Evolutionary conservation across 108 stramenopile species (phyloP).

Genomic region (Epipyxis sp.): DNA sequence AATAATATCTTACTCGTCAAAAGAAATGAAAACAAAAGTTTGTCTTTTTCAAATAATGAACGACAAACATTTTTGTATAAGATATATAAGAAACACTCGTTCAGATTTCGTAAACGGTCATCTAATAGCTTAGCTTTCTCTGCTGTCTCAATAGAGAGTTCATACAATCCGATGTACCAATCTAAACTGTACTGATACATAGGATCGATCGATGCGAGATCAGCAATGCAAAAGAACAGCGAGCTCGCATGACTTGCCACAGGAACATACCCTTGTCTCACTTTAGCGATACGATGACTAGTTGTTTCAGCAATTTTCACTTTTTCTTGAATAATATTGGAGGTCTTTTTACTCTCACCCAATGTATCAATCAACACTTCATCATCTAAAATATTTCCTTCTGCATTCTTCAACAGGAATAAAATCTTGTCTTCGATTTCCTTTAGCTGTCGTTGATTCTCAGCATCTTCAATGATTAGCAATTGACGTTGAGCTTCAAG

Average conservation of each 20-base stretch:
- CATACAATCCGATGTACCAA: constrained; percentile 63
- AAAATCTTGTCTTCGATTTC: constrained; percentile 64
- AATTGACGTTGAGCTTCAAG: constrained; percentile 55
- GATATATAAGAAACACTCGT: constrained; percentile 54
- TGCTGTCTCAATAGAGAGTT: constrained; percentile 56
- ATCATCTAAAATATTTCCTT: constrained; percentile 65
- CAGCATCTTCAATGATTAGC: constrained; percentile 60
- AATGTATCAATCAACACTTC: constrained; percentile 64
- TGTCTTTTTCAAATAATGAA: constrained; percentile 63
- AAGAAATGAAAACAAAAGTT: constrained; percentile 62
- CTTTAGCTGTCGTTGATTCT: constrained; percentile 55
- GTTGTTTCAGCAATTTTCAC: constrained; percentile 55
- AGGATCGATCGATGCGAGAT: constrained; percentile 57
- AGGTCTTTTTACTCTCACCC: constrained; percentile 56
- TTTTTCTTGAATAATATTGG: constrained; percentile 57
- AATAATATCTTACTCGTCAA: constrained; percentile 51
- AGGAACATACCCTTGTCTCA: constrained; percentile 52
- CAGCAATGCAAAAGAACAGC: constrained; percentile 65
- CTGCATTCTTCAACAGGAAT: constrained; percentile 53
- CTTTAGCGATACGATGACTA: constrained; percentile 48
- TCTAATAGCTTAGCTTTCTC: constrained; percentile 40
- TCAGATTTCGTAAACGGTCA: constrained; percentile 51
- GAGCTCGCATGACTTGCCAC: constrained; percentile 59
- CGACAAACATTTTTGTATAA: constrained; percentile 63
- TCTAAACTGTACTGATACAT: constrained; percentile 69